Evolutionary conservation across 1,284 basidiomycete species (phyloP), one percentile per base, ranked within the genome.

Genomic region (Trametes pubescens): DNA sequence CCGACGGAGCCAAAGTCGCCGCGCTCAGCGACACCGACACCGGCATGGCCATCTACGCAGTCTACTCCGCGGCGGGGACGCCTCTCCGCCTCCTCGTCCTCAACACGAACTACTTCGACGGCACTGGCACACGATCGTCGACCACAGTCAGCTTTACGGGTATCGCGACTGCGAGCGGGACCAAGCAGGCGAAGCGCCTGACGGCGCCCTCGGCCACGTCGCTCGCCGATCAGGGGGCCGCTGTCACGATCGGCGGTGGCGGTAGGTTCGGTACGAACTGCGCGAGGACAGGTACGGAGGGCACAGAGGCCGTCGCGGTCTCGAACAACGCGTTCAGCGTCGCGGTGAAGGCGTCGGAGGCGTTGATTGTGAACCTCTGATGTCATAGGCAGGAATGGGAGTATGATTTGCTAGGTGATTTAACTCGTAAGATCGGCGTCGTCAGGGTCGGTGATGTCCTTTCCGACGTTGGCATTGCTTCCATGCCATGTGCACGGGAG

Each of bases 211-310:
- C 67, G 48, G 78, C 80, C 24, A 75, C 73, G 5, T 72, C 77
- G 34, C 70, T 72, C 34, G 73, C 75, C 18, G 77, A 79, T 51
- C 68, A 77, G 61, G 78, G 78, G 16, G 74, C 72, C 21, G 66
- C 68, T n/a, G 78, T 80, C 13, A 80, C 80, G 34, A 80, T 81
- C 59, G 79, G 78, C 11, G 78, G 78, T 6, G 74, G 73, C 22
- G 71, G 74, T 38, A 77, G 75, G 47, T 77, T 77, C 64, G 71
- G 71, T 21, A 48, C 59, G 18, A 67, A 65, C 10, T 80, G 79
- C 53, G 48, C 59, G 40, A 52, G 52, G 24, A 65, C 59, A 13
- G 80, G 80, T 8, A 70, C 70, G n/a, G 74, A 76, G 66, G 57
- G 38, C 3, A 69, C 63, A 21, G 80, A 81, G 70, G 68, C 51